These are phyloP conservation scores for Botryotinia convoluta DNA, from an alignment of 2,329 filamentous ascomycete species.

Conservation along the genomic window DNA sequence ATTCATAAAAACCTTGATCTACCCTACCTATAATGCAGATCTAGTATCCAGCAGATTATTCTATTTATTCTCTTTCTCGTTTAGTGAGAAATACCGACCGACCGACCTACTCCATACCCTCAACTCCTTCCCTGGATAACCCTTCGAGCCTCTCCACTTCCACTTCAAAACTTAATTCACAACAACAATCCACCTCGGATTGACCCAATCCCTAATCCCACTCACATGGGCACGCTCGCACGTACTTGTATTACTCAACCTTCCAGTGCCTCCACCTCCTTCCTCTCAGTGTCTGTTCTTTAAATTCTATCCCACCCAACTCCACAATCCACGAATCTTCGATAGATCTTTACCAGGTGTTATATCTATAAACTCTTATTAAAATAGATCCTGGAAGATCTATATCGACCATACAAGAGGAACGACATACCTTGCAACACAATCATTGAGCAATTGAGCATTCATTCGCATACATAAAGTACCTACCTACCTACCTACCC, in stretches of 20 bases:
- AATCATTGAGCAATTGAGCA: slow-evolving; percentile 18
- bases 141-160: not conserved
- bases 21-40: not conserved
- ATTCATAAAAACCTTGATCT: not conserved
- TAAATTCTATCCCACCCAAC: not conserved
- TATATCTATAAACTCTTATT: not conserved
- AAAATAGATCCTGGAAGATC: slow-evolving; percentile 21
- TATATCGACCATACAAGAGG: not conserved
- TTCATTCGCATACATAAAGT: not conserved
- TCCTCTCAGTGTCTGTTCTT: not conserved
- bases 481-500: not conserved
- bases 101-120: not conserved
- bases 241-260: not conserved
- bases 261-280: not conserved
- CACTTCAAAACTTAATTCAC: not conserved
- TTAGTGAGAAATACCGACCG: not conserved
- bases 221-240: not conserved
- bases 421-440: not conserved
- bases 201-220: not conserved
- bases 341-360: not conserved
- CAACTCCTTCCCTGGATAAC: not conserved
- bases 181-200: not conserved
- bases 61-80: not conserved
- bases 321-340: not conserved
- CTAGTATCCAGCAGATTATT: not conserved